Evolutionary conservation across 2,329 filamentous ascomycete genomes (phyloP), one percentile per base, ranked within the genome.

Genomic region (Clarireedia homoeocarpa): DNA sequence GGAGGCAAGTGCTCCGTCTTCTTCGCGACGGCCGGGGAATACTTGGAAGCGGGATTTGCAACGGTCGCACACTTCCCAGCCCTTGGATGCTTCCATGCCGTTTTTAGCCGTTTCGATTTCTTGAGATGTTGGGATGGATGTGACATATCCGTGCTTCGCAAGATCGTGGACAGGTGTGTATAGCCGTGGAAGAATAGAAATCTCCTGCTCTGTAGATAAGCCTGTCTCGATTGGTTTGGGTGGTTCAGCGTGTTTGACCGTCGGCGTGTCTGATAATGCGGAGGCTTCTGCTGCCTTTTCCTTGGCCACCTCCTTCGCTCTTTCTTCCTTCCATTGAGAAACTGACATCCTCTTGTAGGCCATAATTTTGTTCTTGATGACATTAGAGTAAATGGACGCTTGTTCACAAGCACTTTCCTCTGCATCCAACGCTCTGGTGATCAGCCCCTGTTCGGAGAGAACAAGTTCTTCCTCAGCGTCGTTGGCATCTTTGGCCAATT

Each of bases 1-100:
- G 0, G 84, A 86, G 0, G 88, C 81, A 15, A 96, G 79, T 2
- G 87, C 78, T 0, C 84, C 85, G 47, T 95, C 94, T 63, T 85
- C 80, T 57, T 85, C 81, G 53, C 91, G 82, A 44, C 92, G 84
- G 3, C 91, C 89, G 0, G 91, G 90, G 62, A 95, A 97, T 3
- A 96, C 89, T 66, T 96, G 89, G 66, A 99, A 99, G 23, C 92
- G 84, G 36, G 84, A 83, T 44, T 78, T 78, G 71, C 94, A 99
- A 20, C 94, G 85, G 66, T 96, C 91, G 66, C 94, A 99, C 50
- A 83, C 79, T 72, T 99, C 94, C 78, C 86, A 96, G 48, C 89
- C 89, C 52, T 83, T 80, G 12, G 86, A 81, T 6, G 83, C 77
- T 48, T 81, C 75, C 0, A 89, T 77, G 0, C 84, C 89, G 45